These are phyloP conservation scores for Dacryopinax spathularia DNA, from an alignment of 768 basidiomycete genomes.

Conservation along the genomic window DNA sequence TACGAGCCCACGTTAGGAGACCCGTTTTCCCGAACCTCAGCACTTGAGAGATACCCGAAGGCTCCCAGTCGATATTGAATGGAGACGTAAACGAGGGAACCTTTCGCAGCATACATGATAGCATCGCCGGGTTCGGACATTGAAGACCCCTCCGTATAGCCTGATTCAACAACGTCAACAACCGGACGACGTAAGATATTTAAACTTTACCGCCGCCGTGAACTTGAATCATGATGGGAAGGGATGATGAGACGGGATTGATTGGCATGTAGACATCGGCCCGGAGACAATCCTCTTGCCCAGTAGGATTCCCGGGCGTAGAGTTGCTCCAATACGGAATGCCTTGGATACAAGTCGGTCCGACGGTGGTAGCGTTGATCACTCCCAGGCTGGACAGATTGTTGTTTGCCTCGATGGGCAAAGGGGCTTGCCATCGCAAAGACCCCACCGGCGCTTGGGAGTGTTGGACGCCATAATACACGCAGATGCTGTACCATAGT, in stretches of 20 bases:
- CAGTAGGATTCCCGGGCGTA: neutral
- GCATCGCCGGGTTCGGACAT: neutral
- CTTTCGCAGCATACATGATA: neutral
- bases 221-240: neutral
- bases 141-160: neutral
- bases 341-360: neutral
- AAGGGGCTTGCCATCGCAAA: neutral
- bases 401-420: constrained; percentile 1
- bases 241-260: neutral
- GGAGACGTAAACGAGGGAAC: neutral
- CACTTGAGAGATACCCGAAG: neutral
- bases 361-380: neutral
- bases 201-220: neutral
- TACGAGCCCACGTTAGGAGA: neutral
- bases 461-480: neutral
- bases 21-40: neutral
- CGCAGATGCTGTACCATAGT: neutral
- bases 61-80: neutral
- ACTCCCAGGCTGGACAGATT: neutral
- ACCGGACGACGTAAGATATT: neutral
- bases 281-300: neutral
- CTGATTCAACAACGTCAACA: neutral
- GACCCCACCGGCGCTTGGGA: neutral
- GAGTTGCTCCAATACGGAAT: constrained; percentile 1
- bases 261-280: neutral